Conservation (phyloP, 1,139 yeast genomes). For the Pichia sp. region DNA sequence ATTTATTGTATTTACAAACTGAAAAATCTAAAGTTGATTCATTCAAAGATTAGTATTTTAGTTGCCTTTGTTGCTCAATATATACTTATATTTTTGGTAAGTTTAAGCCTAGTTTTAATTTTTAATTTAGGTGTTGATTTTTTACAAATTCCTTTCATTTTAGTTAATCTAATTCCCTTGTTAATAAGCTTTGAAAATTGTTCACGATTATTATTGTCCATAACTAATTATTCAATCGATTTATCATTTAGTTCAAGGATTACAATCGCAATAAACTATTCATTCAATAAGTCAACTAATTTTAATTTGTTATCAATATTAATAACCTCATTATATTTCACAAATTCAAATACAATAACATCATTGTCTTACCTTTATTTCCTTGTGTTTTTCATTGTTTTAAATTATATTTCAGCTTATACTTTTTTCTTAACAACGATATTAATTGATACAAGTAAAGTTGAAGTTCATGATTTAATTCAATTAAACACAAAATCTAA, state of each 20-base stretch:
- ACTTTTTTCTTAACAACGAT: conserved; percentile 61
- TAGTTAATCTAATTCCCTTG: conserved; percentile 28
- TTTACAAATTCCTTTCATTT: conserved; percentile 33
- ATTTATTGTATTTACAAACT: conserved; percentile 41
- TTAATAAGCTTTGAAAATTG: conserved; percentile 3
- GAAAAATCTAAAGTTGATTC: conserved; percentile 47
- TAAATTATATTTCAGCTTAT: conserved; percentile 55
- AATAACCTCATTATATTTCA: conserved; percentile 9
- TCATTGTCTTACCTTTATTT: conserved; percentile 31
- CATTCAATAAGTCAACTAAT: conserved; percentile 4
- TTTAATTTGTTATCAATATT: background rate
- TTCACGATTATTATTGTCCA: conserved; percentile 36
- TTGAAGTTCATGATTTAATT: conserved; percentile 53
- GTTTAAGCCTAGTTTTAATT: conserved; percentile 45
- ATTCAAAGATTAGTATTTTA: conserved; percentile 54
- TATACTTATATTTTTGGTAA: conserved; percentile 39
- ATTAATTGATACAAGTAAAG: conserved; percentile 58
- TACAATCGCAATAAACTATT: background rate
- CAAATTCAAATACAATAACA: conserved; percentile 25
- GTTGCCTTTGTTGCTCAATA: conserved; percentile 55
- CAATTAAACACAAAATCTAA: conserved; percentile 1
- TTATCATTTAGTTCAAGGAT: conserved; percentile 27
- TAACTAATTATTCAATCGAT: conserved; percentile 39
- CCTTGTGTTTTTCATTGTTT: conserved; percentile 28
- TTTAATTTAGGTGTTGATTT: conserved; percentile 30